Evolutionary conservation across 495 filamentous ascomycete species (phyloP).

Genomic region (Podospora pseudoanserina): DNA sequence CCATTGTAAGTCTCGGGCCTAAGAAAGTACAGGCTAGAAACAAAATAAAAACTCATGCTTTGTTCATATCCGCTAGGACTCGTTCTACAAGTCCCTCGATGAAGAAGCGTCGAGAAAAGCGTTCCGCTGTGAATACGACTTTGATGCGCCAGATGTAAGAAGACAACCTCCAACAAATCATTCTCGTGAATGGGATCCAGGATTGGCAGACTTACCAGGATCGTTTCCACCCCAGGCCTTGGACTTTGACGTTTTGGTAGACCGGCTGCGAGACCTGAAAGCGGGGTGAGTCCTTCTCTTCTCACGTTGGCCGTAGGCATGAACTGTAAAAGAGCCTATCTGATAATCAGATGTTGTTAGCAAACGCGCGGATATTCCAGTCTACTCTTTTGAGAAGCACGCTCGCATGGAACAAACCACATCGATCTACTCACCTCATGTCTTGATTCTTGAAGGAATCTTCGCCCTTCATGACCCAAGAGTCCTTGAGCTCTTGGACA

Average conservation of each 20-base stretch:
- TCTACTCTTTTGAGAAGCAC: conserved; percentile 95
- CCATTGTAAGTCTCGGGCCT: conserved; percentile 62
- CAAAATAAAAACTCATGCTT: background rate
- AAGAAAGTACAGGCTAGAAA: background rate
- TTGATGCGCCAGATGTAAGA: conserved; percentile 75
- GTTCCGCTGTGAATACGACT: conserved; percentile 89
- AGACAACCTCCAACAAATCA: background rate
- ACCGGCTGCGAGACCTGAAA: conserved; percentile 79
- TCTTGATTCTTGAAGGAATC: conserved; percentile 92
- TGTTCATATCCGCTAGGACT: conserved; percentile 59
- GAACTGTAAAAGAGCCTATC: background rate
- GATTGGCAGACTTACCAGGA: conserved; percentile 17
- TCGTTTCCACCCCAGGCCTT: conserved; percentile 54
- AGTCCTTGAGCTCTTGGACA: conserved; percentile 82
- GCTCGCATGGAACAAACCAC: conserved; percentile 73
- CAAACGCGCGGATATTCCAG: conserved; percentile 85
- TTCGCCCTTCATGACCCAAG: conserved; percentile 87
- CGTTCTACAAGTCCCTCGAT: conserved; percentile 85
- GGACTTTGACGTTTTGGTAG: conserved; percentile 85
- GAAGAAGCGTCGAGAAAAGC: conserved; percentile 70
- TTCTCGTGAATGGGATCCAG: background rate
- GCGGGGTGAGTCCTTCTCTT: conserved; percentile 62
- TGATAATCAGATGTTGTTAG: conserved; percentile 42
- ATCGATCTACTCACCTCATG: conserved; percentile 91
- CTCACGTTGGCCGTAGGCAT: background rate